phyloP scores from a whole-genome alignment of 768 basidiomycete genomes.

The Mrakia hoshinonis region DNA sequence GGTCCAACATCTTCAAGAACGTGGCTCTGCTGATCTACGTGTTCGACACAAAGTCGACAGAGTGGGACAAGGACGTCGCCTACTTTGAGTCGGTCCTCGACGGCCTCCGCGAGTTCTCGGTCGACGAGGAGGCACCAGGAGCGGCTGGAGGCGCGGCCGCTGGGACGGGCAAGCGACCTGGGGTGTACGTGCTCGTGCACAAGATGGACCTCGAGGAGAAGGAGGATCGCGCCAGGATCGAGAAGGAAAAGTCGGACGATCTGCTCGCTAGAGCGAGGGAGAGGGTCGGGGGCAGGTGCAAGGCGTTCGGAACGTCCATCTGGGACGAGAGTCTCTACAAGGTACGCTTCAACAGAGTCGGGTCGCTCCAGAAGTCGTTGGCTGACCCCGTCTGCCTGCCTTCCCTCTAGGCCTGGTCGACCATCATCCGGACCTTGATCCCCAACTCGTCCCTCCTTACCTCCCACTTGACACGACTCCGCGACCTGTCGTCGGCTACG shows the following conservation, averaged over 20 bases:
- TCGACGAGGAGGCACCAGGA: slow-evolving; percentile 35
- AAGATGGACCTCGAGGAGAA: slow-evolving; percentile 85
- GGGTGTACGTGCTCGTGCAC: slow-evolving; percentile 82
- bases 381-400: not conserved
- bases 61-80: slow-evolving; percentile 70
- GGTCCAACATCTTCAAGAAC: slow-evolving; percentile 89
- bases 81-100: slow-evolving; percentile 89
- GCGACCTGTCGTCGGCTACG: slow-evolving; percentile 75
- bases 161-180: slow-evolving; percentile 40
- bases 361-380: not conserved
- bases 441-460: slow-evolving; percentile 87
- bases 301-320: slow-evolving; percentile 87
- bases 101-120: slow-evolving; percentile 63
- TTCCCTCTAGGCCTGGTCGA: slow-evolving; percentile 78
- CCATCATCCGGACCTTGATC: slow-evolving; percentile 90
- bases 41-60: slow-evolving; percentile 84
- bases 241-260: slow-evolving; percentile 35
- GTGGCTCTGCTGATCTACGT: slow-evolving; percentile 98
- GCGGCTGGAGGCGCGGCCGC: not conserved
- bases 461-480: slow-evolving; percentile 75
- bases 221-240: slow-evolving; percentile 30
- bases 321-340: slow-evolving; percentile 96
- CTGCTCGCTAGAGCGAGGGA: slow-evolving; percentile 47
- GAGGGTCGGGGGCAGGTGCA: slow-evolving; percentile 43
- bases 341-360: slow-evolving; percentile 43